Percentiles rank a stretch among this genome's conserved stretches.
phyloP scores from a whole-genome alignment of 805 yeast genomes.

The Teunomyces lycoperdinae region DNA sequence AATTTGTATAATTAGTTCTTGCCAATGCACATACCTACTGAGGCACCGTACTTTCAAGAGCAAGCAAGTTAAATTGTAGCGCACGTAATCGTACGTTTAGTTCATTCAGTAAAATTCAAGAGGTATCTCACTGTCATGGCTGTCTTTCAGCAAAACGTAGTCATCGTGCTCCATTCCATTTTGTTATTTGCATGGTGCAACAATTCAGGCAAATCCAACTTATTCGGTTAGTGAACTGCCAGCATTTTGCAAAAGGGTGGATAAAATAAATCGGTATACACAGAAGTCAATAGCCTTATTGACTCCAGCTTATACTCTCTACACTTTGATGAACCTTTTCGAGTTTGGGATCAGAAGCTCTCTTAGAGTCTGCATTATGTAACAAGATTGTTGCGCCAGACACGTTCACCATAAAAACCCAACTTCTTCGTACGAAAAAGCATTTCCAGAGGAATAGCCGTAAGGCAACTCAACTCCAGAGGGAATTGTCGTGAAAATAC shows the following conservation, averaged over 20 bases:
- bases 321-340: background rate
- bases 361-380: constrained; percentile 42
- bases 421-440: constrained; percentile 29
- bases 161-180: constrained; percentile 4
- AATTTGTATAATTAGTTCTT: constrained; percentile 4
- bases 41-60: too few relatives aligned
- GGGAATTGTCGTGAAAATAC: constrained; percentile 46
- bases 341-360: constrained; percentile 43
- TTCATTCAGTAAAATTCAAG: constrained; percentile 8
- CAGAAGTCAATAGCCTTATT: background rate
- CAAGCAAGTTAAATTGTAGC: background rate
- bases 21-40: constrained; percentile 3
- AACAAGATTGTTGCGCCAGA: constrained; percentile 52
- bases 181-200: background rate
- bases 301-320: constrained; percentile 1
- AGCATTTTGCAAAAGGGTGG: background rate
- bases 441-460: constrained; percentile 34
- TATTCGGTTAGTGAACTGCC: background rate
- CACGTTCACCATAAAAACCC: constrained; percentile 47
- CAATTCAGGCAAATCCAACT: background rate
- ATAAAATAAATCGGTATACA: background rate
- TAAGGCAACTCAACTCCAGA: constrained; percentile 37
- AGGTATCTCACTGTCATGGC: background rate
- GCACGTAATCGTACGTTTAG: constrained; percentile 8
- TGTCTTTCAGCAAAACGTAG: constrained; percentile 6